Percentiles rank a stretch among this genome's conserved stretches.
phyloP scores from a whole-genome alignment of 441 rosid genomes.

The Erodium trifolium region DNA sequence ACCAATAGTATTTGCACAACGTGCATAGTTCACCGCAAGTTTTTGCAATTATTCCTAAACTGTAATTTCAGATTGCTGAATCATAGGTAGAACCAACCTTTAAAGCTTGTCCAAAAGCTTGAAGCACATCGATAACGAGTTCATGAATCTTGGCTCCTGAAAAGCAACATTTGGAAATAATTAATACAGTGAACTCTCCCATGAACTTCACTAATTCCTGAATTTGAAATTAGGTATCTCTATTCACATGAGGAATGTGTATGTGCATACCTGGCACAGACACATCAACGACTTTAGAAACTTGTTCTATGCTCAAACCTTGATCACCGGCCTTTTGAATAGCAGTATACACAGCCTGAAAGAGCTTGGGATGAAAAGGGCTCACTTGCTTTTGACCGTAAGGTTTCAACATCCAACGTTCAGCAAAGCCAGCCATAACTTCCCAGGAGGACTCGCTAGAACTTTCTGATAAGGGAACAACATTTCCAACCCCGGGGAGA shows the following conservation, averaged over 20 bases:
- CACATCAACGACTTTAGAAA: constrained; percentile 35
- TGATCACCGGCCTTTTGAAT: constrained; percentile 90
- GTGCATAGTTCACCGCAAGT: too few relatives aligned
- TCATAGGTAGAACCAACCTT: constrained; percentile 47
- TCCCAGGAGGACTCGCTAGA: constrained; percentile 57
- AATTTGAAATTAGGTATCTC: background rate
- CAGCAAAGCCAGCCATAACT: constrained; percentile 59
- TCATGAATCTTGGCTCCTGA: constrained; percentile 44
- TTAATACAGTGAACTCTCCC: constrained; percentile 15
- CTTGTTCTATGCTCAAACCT: constrained; percentile 66
- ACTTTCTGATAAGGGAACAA: constrained; percentile 34
- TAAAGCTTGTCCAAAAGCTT: constrained; percentile 66
- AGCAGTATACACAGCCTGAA: constrained; percentile 43
- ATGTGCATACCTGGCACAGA: constrained; percentile 29
- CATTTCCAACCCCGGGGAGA: constrained; percentile 29
- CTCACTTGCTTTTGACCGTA: constrained; percentile 28
- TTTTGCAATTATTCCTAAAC: too few relatives aligned
- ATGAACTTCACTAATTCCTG: constrained; percentile 4
- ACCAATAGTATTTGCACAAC: too few relatives aligned
- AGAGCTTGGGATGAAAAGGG: constrained; percentile 39
- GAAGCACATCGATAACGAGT: constrained; percentile 58
- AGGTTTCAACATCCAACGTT: constrained; percentile 32
- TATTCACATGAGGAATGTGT: background rate
- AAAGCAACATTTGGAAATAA: constrained; percentile 24
- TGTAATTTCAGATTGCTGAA: constrained; percentile 10